Evolutionary conservation across 108 stramenopile species (phyloP), one percentile per base, ranked within the genome.

Genomic region (Nitzschia inconspicua): DNA sequence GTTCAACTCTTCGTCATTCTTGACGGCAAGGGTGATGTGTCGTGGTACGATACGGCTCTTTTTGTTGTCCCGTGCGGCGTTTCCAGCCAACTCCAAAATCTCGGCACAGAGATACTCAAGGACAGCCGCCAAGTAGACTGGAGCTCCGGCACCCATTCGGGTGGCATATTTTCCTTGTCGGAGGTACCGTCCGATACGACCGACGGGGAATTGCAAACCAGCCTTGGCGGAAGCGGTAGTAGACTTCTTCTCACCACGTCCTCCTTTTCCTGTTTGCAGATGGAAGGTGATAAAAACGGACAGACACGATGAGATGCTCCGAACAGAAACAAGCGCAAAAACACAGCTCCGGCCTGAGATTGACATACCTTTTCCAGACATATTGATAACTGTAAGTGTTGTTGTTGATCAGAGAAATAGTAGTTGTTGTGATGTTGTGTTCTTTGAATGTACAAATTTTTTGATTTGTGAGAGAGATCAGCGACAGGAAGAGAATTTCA

Each of bases 141-240:
- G 86, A n/a, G 97, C 95, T 19, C 95, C 95, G 31, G 89, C 92
- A 57, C 97, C 97, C 75, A 96, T 91, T 22, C 95, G 88, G 20
- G 79, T 70, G 52, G 94, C 93, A 79, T 95, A 95, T 57, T 92
- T 88, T 47, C 95, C 97, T 73, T 95, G 88, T 73, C 92, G 94
- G 41, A 98, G 77, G 85, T 82, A 98, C 39, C 97, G 93, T 57
- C 83, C 86, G 73, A 97, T 85, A 82, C 95, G 88, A 64, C 90
- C 95, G 24, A 97, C 96, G 49, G 96, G 96, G 80, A 97, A 97
- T 78, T 97, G 97, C n/a, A 97, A 79, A 39, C 97, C 97, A 20
- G 97, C 95, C 82, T 95, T 96, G 77, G 93, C 68, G 47, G 91
- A 92, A 34, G 81, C 44, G 59, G 79, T 80, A 51, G 78, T 86